These are phyloP conservation scores for Cryptococcus hybrid DNA, from an alignment of 1,284 basidiomycete species.

Conservation along the genomic window DNA sequence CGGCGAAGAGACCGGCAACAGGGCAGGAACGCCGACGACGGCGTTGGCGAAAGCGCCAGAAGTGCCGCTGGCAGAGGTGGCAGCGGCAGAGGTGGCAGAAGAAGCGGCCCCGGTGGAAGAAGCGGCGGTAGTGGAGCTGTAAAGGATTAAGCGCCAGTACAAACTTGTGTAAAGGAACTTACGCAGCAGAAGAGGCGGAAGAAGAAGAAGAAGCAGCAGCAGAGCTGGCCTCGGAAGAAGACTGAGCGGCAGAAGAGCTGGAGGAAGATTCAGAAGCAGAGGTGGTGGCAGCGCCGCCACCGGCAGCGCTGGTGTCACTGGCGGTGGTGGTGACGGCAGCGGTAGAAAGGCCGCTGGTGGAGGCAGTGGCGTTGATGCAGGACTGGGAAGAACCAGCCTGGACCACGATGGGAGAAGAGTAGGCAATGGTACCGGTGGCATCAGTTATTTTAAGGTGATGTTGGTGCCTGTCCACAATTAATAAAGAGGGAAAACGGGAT, in stretches of 20 bases:
- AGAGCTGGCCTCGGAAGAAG: not conserved
- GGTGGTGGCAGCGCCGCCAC: slow-evolving; percentile 5
- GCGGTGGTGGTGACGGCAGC: slow-evolving; percentile 15
- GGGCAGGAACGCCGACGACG: slow-evolving; percentile 27
- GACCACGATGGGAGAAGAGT: slow-evolving; percentile 35
- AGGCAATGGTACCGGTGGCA: slow-evolving; percentile 29
- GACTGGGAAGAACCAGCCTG: slow-evolving; percentile 30
- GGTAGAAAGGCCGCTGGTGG: slow-evolving; percentile 23
- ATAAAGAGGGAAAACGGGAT: not conserved
- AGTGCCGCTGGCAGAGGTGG: slow-evolving; percentile 12
- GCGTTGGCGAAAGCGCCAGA: slow-evolving; percentile 24
- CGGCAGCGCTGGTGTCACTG: slow-evolving; percentile 10
- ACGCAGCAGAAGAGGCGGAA: not conserved
- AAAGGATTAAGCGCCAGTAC: not conserved
- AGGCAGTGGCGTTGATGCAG: slow-evolving; percentile 30
- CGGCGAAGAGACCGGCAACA: slow-evolving; percentile 33
- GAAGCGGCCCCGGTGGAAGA: slow-evolving; percentile 15
- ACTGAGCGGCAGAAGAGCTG: not conserved
- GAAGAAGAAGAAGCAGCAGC: not conserved
- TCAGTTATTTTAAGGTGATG: slow-evolving; percentile 42
- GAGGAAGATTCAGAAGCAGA: slow-evolving; percentile 2
- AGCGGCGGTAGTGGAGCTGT: slow-evolving; percentile 8
- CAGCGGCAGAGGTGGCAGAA: slow-evolving; percentile 15
- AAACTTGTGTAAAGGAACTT: not conserved
- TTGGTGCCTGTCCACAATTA: slow-evolving; percentile 19